Percentiles rank a stretch among this genome's conserved stretches.
Evolutionary conservation across 768 basidiomycete species (phyloP).

Genomic region (Ephemerocybe angulata): DNA sequence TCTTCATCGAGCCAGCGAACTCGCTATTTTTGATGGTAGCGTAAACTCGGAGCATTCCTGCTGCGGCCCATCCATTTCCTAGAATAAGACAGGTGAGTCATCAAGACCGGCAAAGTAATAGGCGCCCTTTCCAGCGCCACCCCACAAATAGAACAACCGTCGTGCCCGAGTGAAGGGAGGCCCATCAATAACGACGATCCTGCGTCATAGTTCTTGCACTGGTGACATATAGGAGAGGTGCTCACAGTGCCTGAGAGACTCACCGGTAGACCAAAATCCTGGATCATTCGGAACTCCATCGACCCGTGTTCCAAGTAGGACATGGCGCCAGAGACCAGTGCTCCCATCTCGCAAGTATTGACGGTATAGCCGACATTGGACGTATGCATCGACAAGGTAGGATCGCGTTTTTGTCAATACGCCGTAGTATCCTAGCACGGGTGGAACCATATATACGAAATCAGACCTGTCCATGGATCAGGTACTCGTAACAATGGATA

Average conservation of each 20-base stretch:
- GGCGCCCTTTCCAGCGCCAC: too few relatives aligned
- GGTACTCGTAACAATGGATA: neutral
- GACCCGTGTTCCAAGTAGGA: conserved; percentile 62
- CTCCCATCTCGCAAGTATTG: conserved; percentile 51
- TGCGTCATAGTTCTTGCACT: too few relatives aligned
- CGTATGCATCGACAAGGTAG: conserved; percentile 60
- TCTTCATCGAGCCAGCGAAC: conserved; percentile 44
- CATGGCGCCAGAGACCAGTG: conserved; percentile 70
- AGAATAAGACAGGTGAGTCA: too few relatives aligned
- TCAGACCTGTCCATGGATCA: conserved; percentile 54
- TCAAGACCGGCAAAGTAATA: too few relatives aligned
- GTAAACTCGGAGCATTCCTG: too few relatives aligned
- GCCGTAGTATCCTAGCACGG: conserved; percentile 85
- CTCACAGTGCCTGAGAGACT: too few relatives aligned
- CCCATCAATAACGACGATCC: too few relatives aligned
- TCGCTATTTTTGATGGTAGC: conserved; percentile 73
- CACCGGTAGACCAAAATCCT: conserved; percentile 82
- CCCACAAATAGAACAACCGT: too few relatives aligned
- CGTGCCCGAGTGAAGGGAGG: too few relatives aligned
- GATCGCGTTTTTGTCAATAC: conserved; percentile 54
- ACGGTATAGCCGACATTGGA: conserved; percentile 67
- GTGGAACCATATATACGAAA: conserved; percentile 80
- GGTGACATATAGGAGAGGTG: too few relatives aligned
- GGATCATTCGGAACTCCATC: conserved; percentile 45
- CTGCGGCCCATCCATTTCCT: conserved; percentile 89